phyloP scores from a whole-genome alignment of 2,329 filamentous ascomycete genomes.

The Incumbomyces delicatus region DNA sequence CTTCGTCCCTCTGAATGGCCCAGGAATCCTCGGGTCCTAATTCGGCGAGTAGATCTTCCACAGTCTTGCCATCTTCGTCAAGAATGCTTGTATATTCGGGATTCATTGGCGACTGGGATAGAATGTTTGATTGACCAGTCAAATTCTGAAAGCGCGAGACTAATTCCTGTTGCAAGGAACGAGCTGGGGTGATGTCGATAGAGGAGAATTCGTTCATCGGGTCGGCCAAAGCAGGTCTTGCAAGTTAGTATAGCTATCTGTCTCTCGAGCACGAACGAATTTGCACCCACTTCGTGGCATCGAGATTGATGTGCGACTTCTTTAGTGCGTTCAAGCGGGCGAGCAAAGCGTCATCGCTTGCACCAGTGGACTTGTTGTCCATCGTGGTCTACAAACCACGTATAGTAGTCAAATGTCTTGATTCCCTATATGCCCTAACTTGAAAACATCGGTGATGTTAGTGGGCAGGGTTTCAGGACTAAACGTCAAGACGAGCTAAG shows the following conservation, averaged over 20 bases:
- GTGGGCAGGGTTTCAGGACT: too few species aligned
- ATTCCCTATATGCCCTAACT: too few species aligned
- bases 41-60: constrained; percentile 25
- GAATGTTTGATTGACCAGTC: neutral
- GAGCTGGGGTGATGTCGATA: constrained; percentile 13
- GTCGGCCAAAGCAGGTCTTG: neutral
- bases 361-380: constrained; percentile 7
- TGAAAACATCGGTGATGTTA: too few species aligned
- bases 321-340: constrained; percentile 27
- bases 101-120: too few species aligned
- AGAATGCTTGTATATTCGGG: neutral
- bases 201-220: neutral
- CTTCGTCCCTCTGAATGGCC: constrained; percentile 17
- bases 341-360: constrained; percentile 23
- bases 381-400: too few species aligned
- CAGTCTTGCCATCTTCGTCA: constrained; percentile 21
- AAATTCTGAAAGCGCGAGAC: constrained; percentile 18
- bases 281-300: constrained; percentile 19
- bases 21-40: constrained; percentile 23
- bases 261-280: neutral
- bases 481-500: too few species aligned
- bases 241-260: neutral
- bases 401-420: too few species aligned
- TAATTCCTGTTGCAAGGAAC: constrained; percentile 17
- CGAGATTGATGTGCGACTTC: constrained; percentile 25